These are phyloP conservation scores for Zymoseptoria brevis DNA, from an alignment of 2,329 filamentous ascomycete genomes.

Conservation along the genomic window DNA sequence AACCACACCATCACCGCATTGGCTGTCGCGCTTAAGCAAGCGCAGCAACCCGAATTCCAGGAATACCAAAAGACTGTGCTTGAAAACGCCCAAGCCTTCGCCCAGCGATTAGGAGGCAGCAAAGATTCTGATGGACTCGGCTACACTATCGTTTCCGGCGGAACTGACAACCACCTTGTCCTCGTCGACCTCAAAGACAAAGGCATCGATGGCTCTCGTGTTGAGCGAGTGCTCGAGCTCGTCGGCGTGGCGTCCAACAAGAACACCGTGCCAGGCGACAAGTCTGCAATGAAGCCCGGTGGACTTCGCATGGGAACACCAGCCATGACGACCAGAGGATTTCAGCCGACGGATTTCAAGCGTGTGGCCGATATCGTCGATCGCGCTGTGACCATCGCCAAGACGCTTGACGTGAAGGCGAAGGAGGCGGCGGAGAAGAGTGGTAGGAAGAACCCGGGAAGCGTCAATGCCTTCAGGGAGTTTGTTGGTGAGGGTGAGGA, in stretches of 20 bases:
- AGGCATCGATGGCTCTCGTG: constrained; percentile 81
- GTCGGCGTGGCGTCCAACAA: constrained; percentile 99
- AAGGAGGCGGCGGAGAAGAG: constrained; percentile 60
- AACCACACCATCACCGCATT: constrained; percentile 98
- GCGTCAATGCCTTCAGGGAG: constrained; percentile 60
- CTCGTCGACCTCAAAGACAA: constrained; percentile 86
- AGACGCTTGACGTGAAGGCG: constrained; percentile 65
- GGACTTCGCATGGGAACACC: constrained; percentile 91
- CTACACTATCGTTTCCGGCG: constrained; percentile 85
- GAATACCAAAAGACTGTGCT: constrained; percentile 87
- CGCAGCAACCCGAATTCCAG: constrained; percentile 80
- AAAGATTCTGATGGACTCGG: constrained; percentile 71
- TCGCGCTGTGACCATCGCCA: constrained; percentile 64
- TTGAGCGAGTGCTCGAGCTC: constrained; percentile 91
- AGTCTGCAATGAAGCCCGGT: constrained; percentile 84
- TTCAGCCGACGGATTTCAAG: constrained; percentile 78
- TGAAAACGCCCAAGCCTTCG: constrained; percentile 82
- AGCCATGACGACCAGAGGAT: constrained; percentile 96
- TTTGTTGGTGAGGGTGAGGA: constrained; percentile 60
- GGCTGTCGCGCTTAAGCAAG: constrained; percentile 89
- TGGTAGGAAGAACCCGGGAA: constrained; percentile 57
- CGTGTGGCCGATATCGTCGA: constrained; percentile 80
- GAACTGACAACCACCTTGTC: constrained; percentile 96
- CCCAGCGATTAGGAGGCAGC: constrained; percentile 54
- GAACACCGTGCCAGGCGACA: constrained; percentile 95